Evolutionary conservation across 441 rosid species (phyloP), one percentile per base, ranked within the genome.

Genomic region (Populus hybrid): DNA sequence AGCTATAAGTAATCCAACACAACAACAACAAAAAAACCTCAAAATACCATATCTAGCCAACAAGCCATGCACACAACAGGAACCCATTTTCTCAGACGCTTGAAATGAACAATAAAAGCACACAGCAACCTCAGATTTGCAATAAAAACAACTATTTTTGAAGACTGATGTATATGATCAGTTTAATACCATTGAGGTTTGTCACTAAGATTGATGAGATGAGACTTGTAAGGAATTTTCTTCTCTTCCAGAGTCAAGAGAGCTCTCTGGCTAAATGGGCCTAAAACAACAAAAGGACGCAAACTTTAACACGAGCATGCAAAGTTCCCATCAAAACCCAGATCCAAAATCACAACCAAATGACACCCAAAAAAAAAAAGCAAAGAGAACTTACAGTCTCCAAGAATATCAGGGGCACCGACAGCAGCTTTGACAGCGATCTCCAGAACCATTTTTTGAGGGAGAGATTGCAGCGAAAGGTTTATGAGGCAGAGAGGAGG

Each of bases 231-330:
- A 11, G 91, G 80, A 40, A 92, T 64, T 38, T 80, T 85, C 95
- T 96, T 96, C 89, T 93, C 97, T 84, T 94, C 98, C 86, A 93
- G 86, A 56, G 95, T 94, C 64, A 94, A 87, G 42, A 87, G 78
- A 79, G 81, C 91, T 75, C 95, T 82, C 5, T 93, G 97, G 76
- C 78, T 84, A 69, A 94, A 93, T 12, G 98, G 98, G 69, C 98
- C 97, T 96, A 81, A 29, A 79, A 75, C 84, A 31, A 21, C 72
- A 67, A 50, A 56, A 7, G 61, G 6, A 69, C 2, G 24, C 9
- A 45, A 65, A 9, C 38, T 53, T 36, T 11, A 75, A 45, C 61
- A 35, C 10, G 10, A 64, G 35, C 40, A 38, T n/a, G 59, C 23
- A 24, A 26, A 50, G 64, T 29, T n/a, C 12, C 42, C 8, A 53